Conservation (phyloP, 495 filamentous ascomycete genomes). For the Xylaria curta region DNA sequence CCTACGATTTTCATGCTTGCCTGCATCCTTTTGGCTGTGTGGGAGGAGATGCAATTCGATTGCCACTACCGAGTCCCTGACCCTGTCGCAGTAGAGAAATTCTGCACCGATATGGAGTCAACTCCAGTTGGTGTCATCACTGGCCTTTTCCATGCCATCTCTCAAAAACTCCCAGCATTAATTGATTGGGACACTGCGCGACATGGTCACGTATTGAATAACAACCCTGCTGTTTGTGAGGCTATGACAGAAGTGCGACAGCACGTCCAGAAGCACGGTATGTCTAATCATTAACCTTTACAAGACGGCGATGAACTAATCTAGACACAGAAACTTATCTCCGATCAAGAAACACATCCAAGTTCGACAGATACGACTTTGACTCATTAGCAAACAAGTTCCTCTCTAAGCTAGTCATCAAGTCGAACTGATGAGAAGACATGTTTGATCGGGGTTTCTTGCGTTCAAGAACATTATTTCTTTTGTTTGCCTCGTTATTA, state of each 20-base stretch:
- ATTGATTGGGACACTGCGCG: conserved; percentile 89
- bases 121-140: conserved; percentile 94
- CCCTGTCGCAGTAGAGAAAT: conserved; percentile 80
- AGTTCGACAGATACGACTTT: conserved; percentile 88
- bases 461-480: conserved; percentile 27
- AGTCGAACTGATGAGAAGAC: conserved; percentile 68
- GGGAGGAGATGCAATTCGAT: conserved; percentile 98
- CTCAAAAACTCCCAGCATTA: conserved; percentile 88
- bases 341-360: conserved; percentile 61
- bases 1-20: conserved; percentile 96
- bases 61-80: conserved; percentile 91
- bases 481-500: conserved; percentile 36
- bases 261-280: conserved; percentile 88
- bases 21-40: conserved; percentile 85
- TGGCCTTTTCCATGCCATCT: conserved; percentile 93
- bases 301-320: conserved; percentile 2
- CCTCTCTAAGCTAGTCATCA: conserved; percentile 90
- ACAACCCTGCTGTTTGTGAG: conserved; percentile 87
- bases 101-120: conserved; percentile 93
- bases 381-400: conserved; percentile 95
- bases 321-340: conserved; percentile 60
- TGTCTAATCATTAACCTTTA: not conserved
- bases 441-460: conserved; percentile 16
- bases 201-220: conserved; percentile 84
- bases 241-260: conserved; percentile 91